phyloP scores from a whole-genome alignment of 208 protist genomes.

The Herpetomonas tarakana region DNA sequence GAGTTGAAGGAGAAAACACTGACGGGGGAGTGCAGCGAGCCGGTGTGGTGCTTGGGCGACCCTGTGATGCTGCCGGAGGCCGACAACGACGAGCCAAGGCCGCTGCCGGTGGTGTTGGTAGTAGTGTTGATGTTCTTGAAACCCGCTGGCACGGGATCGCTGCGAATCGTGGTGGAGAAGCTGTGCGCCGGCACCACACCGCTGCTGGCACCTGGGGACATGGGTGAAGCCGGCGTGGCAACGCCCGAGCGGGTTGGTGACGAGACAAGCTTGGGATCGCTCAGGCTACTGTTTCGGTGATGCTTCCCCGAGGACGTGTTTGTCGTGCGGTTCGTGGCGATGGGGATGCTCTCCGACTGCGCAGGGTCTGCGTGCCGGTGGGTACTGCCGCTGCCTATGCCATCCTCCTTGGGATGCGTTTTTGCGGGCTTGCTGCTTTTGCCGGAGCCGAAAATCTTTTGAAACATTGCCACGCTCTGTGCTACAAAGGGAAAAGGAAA shows the following conservation, averaged over 20 bases:
- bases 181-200: slow-evolving; percentile 9
- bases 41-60: too few relatives aligned
- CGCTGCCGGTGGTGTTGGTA: too few relatives aligned
- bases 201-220: too few relatives aligned
- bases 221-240: too few relatives aligned
- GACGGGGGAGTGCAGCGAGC: too few relatives aligned
- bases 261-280: not conserved
- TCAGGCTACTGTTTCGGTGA: not conserved
- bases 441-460: not conserved
- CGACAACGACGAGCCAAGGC: too few relatives aligned
- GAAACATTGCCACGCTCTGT: not conserved
- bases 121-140: too few relatives aligned
- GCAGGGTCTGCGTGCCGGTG: not conserved
- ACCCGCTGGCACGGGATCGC: slow-evolving; percentile 33
- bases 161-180: slow-evolving; percentile 24
- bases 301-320: not conserved
- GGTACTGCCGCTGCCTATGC: not conserved
- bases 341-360: not conserved
- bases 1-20: too few relatives aligned
- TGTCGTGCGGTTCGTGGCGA: not conserved
- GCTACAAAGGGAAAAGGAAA: not conserved
- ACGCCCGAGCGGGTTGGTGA: too few relatives aligned
- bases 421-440: not conserved
- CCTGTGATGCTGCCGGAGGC: too few relatives aligned
- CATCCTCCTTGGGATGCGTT: not conserved